Conservation (phyloP, 2,329 filamentous ascomycete species). For the Aspergillus jensenii region DNA sequence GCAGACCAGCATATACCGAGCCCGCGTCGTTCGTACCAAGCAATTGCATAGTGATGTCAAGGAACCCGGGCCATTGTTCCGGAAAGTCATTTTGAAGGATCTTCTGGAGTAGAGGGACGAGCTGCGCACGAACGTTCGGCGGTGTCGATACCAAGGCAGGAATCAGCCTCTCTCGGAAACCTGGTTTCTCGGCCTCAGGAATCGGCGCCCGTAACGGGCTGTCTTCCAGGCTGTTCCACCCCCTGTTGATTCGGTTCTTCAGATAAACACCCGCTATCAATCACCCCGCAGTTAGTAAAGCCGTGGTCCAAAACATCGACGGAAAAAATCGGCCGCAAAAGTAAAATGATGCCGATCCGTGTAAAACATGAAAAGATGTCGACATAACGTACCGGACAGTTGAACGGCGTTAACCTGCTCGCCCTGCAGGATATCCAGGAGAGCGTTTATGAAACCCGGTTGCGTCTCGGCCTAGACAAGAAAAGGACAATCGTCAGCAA, state of each 20-base stretch:
- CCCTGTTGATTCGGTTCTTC: conserved; percentile 94
- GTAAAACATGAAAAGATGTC: conserved; percentile 6
- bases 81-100: conserved; percentile 96
- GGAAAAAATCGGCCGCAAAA: no score
- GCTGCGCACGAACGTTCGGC: conserved; percentile 81
- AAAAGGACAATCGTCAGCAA: conserved; percentile 1
- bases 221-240: conserved; percentile 80
- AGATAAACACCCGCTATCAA: conserved; percentile 85
- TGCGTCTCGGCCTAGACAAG: conserved; percentile 76
- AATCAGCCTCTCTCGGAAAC: conserved; percentile 83
- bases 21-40: conserved; percentile 81
- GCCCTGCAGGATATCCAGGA: conserved; percentile 84
- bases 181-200: conserved; percentile 82
- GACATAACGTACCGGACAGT: conserved; percentile 71
- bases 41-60: conserved; percentile 87
- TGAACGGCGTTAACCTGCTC: conserved; percentile 84
- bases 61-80: conserved; percentile 87
- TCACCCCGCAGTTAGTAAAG: conserved; percentile 13
- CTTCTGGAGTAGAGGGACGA: conserved; percentile 92
- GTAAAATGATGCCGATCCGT: background rate
- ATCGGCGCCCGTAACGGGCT: conserved; percentile 71
- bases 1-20: conserved; percentile 87
- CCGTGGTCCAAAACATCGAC: background rate
- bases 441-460: conserved; percentile 83
- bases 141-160: conserved; percentile 81